Conservation (phyloP, 441 rosid genomes). For the Populus trichocarpa region DNA sequence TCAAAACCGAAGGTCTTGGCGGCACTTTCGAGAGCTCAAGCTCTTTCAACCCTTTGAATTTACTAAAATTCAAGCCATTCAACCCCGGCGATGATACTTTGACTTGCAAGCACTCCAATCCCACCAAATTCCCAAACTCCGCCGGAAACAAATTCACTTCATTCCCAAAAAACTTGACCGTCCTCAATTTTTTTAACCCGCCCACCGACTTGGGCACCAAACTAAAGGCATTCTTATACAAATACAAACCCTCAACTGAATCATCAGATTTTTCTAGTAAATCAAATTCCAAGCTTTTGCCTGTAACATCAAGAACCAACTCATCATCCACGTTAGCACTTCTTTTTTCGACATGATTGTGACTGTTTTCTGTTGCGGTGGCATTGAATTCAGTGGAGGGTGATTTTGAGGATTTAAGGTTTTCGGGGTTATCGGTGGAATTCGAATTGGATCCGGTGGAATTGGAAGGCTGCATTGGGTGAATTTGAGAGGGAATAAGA, state of each 20-base stretch:
- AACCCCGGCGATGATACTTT: slow-evolving; percentile 65
- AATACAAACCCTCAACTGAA: slow-evolving; percentile 51
- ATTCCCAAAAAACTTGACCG: slow-evolving; percentile 79
- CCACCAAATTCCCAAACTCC: slow-evolving; percentile 61
- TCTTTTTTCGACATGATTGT: slow-evolving; percentile 4
- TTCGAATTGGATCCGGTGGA: slow-evolving; percentile 20
- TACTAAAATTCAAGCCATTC: slow-evolving; percentile 56
- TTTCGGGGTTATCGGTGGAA: slow-evolving; percentile 18
- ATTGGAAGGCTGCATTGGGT: slow-evolving; percentile 40
- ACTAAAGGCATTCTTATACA: slow-evolving; percentile 70
- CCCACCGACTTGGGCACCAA: slow-evolving; percentile 78
- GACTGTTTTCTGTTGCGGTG: slow-evolving; percentile 1
- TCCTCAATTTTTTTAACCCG: slow-evolving; percentile 45
- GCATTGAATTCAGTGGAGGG: background rate
- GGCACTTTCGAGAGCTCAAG: slow-evolving; percentile 78
- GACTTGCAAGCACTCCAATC: slow-evolving; percentile 81
- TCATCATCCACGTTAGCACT: slow-evolving; percentile 41
- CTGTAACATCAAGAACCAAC: slow-evolving; percentile 66
- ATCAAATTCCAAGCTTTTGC: slow-evolving; percentile 62
- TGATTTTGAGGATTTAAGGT: slow-evolving; percentile 26
- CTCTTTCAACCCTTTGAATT: slow-evolving; percentile 74
- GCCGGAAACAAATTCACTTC: slow-evolving; percentile 67
- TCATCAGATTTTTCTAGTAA: slow-evolving; percentile 37
- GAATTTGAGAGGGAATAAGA: background rate
- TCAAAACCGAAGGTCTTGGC: slow-evolving; percentile 65